These are phyloP conservation scores for Talaromyces borbonicus DNA, from an alignment of 495 filamentous ascomycete genomes.

Conservation along the genomic window DNA sequence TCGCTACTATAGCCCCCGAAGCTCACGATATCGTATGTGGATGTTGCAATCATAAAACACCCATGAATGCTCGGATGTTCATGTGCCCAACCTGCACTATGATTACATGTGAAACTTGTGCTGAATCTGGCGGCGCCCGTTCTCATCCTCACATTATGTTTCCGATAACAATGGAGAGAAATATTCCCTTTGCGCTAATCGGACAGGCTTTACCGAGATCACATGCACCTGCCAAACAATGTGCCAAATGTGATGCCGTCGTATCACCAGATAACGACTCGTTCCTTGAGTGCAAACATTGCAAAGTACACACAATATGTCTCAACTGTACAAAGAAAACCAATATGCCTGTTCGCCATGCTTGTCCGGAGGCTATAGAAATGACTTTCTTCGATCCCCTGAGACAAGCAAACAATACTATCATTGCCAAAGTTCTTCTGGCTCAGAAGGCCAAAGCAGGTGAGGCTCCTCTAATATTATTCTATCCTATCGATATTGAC, in stretches of 20 bases:
- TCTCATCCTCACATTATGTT: slow-evolving; percentile 8
- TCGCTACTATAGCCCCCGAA: slow-evolving; percentile 5
- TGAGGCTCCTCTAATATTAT: background rate
- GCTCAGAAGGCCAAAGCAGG: slow-evolving; percentile 4
- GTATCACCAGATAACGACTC: slow-evolving; percentile 1
- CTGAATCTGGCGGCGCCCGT: slow-evolving; percentile 6
- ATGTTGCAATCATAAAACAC: slow-evolving; percentile 4
- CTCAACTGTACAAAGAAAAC: slow-evolving; percentile 1
- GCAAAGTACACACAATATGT: background rate
- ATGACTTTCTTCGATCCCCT: slow-evolving; percentile 6
- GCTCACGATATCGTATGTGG: slow-evolving; percentile 6
- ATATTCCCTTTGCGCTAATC: background rate
- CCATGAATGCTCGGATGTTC: slow-evolving; percentile 1
- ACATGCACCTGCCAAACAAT: background rate
- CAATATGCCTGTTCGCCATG: slow-evolving; percentile 5
- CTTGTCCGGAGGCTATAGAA: slow-evolving; percentile 4
- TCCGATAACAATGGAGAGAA: background rate
- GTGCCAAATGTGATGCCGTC: slow-evolving; percentile 5
- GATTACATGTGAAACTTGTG: slow-evolving; percentile 7
- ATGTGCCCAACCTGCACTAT: slow-evolving; percentile 6
- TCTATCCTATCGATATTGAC: background rate
- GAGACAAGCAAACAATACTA: background rate
- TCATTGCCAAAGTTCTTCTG: slow-evolving; percentile 1
- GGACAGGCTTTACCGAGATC: background rate
- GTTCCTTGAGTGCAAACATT: slow-evolving; percentile 5